Conservation (phyloP, 768 basidiomycete genomes). For the Pleurotus tuoliensis region DNA sequence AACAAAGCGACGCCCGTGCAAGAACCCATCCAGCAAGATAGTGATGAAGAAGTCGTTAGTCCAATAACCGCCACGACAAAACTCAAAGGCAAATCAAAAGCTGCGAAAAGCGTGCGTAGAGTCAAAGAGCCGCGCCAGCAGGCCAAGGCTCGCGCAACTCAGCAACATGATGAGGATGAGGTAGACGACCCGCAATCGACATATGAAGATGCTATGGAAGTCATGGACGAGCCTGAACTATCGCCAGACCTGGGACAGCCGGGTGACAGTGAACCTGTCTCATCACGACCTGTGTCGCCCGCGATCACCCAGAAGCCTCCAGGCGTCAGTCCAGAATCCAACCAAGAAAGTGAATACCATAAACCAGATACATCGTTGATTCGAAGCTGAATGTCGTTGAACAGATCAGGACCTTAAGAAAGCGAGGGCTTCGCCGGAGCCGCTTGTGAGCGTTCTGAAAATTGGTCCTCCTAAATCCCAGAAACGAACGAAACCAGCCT, state of each 20-base stretch:
- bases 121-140: neutral
- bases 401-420: too few relatives aligned
- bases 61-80: neutral
- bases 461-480: neutral
- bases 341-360: too few relatives aligned
- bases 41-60: conserved; percentile 8
- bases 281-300: too few relatives aligned
- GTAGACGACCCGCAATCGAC: neutral
- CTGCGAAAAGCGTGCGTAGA: neutral
- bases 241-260: too few relatives aligned
- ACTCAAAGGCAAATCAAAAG: conserved; percentile 7
- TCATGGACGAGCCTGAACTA: neutral
- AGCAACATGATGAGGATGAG: neutral
- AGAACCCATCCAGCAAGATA: conserved; percentile 8
- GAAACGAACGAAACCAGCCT: neutral
- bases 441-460: neutral
- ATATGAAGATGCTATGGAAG: too few relatives aligned
- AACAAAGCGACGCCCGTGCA: conserved; percentile 15
- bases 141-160: neutral
- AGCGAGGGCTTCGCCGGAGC: too few relatives aligned
- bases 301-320: too few relatives aligned
- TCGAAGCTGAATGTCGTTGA: too few relatives aligned
- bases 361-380: too few relatives aligned
- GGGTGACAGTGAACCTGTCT: too few relatives aligned
- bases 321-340: too few relatives aligned